Conservation (phyloP, 164 flowering plant genomes). For the Nymphaea colorata region DNA sequence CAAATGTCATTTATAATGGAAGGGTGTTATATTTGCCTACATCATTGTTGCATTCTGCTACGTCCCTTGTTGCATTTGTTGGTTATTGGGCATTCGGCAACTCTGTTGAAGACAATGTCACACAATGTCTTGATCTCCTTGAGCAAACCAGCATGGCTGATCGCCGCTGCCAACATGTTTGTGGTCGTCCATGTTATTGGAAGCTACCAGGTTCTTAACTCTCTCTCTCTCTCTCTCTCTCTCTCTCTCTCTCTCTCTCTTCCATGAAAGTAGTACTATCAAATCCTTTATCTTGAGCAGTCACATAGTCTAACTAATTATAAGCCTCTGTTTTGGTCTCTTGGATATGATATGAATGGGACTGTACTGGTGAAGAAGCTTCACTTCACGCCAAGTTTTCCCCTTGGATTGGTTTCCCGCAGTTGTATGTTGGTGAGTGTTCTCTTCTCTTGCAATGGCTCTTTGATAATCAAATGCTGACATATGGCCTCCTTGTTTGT, state of each 20-base stretch:
- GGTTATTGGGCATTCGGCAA: slow-evolving; percentile 49
- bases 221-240: too few relatives aligned
- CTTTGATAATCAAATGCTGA: background rate
- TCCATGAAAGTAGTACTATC: too few relatives aligned
- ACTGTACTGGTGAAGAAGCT: slow-evolving; percentile 33
- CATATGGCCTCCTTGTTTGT: background rate
- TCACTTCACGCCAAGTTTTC: slow-evolving; percentile 26
- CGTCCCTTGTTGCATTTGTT: slow-evolving; percentile 43
- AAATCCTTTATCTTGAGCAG: background rate
- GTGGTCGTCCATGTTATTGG: slow-evolving; percentile 52
- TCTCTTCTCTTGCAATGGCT: background rate
- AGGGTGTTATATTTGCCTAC: slow-evolving; percentile 39
- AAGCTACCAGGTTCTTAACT: slow-evolving; percentile 42
- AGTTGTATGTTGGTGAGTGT: slow-evolving; percentile 45
- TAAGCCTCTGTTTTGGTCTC: background rate
- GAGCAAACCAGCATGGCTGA: slow-evolving; percentile 43
- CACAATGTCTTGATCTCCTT: slow-evolving; percentile 43
- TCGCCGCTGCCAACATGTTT: slow-evolving; percentile 45
- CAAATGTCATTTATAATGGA: too few relatives aligned
- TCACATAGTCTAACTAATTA: background rate
- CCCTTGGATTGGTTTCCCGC: slow-evolving; percentile 38
- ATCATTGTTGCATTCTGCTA: slow-evolving; percentile 36
- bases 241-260: too few relatives aligned
- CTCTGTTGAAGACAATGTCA: slow-evolving; percentile 30
- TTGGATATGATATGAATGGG: slow-evolving; percentile 39